Conservation (phyloP, 2,329 filamentous ascomycete genomes). For the Fusarium udum region DNA sequence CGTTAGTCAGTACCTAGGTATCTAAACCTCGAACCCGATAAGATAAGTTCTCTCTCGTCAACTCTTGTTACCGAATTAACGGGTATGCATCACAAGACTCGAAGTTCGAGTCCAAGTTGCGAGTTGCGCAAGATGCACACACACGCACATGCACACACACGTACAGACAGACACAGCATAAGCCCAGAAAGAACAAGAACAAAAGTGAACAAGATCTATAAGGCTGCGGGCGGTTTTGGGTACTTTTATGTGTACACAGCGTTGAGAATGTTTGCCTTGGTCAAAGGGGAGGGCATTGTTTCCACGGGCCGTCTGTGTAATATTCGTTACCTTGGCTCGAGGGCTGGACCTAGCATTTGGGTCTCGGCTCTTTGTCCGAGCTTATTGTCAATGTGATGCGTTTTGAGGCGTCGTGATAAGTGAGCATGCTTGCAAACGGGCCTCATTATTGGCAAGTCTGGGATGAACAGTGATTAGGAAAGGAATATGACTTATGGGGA, state of each 20-base stretch:
- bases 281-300: constrained; percentile 12
- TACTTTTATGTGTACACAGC: background rate
- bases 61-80: background rate
- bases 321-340: background rate
- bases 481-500: background rate
- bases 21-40: background rate
- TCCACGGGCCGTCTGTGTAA: constrained; percentile 11
- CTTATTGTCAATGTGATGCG: background rate
- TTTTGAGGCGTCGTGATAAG: background rate
- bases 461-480: background rate
- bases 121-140: constrained; percentile 31
- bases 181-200: background rate
- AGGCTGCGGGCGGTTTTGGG: background rate
- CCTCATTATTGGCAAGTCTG: background rate
- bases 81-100: constrained; percentile 27
- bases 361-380: background rate
- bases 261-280: constrained; percentile 2
- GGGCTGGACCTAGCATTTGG: background rate
- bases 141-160: constrained; percentile 7
- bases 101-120: constrained; percentile 38
- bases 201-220: background rate
- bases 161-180: constrained; percentile 29
- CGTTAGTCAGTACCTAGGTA: background rate
- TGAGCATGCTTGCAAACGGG: background rate
- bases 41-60: background rate